These are phyloP conservation scores for Fusarium poae DNA, from an alignment of 2,329 filamentous ascomycete species.

Conservation along the genomic window DNA sequence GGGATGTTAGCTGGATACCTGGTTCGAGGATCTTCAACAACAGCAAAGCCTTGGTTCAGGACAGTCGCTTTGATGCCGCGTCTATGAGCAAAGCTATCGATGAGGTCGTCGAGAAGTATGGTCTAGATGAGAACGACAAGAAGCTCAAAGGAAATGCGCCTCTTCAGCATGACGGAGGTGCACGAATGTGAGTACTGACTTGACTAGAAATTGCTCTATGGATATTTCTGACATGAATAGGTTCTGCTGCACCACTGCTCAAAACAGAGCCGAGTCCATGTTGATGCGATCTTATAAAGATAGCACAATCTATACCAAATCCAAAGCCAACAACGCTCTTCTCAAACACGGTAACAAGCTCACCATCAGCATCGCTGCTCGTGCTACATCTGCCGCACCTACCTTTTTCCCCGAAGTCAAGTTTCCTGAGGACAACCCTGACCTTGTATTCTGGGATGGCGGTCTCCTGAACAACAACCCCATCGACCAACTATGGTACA, in stretches of 20 bases:
- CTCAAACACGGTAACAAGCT: conserved; percentile 16
- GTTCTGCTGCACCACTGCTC: conserved; percentile 30
- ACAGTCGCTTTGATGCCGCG: conserved; percentile 32
- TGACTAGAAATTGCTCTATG: accelerated
- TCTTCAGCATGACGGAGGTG: conserved; percentile 22
- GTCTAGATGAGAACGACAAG: conserved; percentile 33
- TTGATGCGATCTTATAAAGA: conserved; percentile 33
- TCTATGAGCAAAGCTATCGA: conserved; percentile 31
- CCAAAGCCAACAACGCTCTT: conserved; percentile 30
- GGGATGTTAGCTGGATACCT: conserved; percentile 27
- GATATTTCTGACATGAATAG: not conserved
- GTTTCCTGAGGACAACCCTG: conserved; percentile 15
- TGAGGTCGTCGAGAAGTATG: conserved; percentile 26
- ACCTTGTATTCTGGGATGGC: conserved; percentile 36
- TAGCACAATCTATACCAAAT: conserved; percentile 18
- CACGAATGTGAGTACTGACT: conserved; percentile 10
- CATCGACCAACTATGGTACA: conserved; percentile 40
- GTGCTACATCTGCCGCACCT: conserved; percentile 37
- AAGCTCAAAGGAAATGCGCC: conserved; percentile 33
- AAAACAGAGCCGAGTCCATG: conserved; percentile 37
- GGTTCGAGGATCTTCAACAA: conserved; percentile 18
- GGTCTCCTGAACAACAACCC: conserved; percentile 43
- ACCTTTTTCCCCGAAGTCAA: conserved; percentile 38
- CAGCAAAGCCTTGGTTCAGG: conserved; percentile 29
- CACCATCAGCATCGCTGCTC: conserved; percentile 39